Base-by-base conservation (phyloP, 2,329 filamentous ascomycete species). In the Neonectria faginata region DNA sequence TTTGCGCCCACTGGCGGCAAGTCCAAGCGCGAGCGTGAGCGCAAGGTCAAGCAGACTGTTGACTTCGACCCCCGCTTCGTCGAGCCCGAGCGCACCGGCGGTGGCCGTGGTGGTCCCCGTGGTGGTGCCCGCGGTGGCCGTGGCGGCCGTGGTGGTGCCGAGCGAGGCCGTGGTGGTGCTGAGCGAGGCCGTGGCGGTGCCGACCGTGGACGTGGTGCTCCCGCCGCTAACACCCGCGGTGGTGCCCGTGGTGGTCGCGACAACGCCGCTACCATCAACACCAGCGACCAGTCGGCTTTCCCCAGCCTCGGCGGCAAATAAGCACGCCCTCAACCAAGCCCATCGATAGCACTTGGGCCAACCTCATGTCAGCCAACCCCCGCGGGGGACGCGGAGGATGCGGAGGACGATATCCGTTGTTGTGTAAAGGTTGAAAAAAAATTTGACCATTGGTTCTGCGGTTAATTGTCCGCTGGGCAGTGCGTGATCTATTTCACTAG, bases 31-130 rank as follows among this genome's bases (percentile, higher is more conserved):
- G 89, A 95, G 85, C 93, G 93, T 79, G 91, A 95, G 86, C 91
- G 92, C 84, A 96, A 96, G 89, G 88, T 92, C 84, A 97, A 97
- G 91, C 89, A 92, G 81, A 82, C 92, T 79, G 80, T 98, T 75
- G 93, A 97, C 77, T 92, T 97, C 71, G 94, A 97, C 81, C 89
- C 94, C 84, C 88, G 92, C 78, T 93, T 87, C 79, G 86, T 92
- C 74, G 92, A 95, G 84, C 85, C 87, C 64, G 86, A 89, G 73
- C 88, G 89, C 64, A 80, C 79, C 72, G 81, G 84, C 67, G 83
- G 83, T 69, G 80, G 80, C 65, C 79, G 83, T 36, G 72, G 72
- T 20, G 48, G 48, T 51, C n/a, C 48, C 73, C 82, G 73, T 57
- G 72, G 86, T 69, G 82, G 83, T 70, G 80, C 80, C 65, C 79